phyloP scores from a whole-genome alignment of 441 rosid species.

The Erysimum cheiri region DNA sequence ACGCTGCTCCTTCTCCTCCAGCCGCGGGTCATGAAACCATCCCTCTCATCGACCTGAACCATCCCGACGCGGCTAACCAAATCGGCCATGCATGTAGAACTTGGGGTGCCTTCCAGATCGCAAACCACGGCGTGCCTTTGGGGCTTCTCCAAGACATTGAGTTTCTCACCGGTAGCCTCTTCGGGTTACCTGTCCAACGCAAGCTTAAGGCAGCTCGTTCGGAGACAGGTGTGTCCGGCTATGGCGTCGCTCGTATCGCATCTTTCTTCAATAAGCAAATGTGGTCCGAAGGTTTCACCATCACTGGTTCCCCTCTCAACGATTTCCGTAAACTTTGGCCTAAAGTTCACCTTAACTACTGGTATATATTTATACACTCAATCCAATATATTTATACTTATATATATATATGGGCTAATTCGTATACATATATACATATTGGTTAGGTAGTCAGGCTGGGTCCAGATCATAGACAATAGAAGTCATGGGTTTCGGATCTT shows the following conservation, averaged over 20 bases:
- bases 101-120: conserved; percentile 60
- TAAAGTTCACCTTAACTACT: conserved; percentile 44
- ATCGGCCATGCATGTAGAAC: conserved; percentile 78
- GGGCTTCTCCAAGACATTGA: conserved; percentile 48
- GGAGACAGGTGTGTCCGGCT: conserved; percentile 50
- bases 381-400: background rate
- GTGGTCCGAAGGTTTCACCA: conserved; percentile 66
- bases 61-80: conserved; percentile 57
- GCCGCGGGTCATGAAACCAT: conserved; percentile 49
- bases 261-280: conserved; percentile 55
- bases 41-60: conserved; percentile 73
- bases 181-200: conserved; percentile 47
- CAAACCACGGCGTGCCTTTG: conserved; percentile 52
- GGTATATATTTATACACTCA: conserved; percentile 43
- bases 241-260: conserved; percentile 56
- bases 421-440: background rate
- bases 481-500: no score
- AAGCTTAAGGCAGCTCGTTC: conserved; percentile 50
- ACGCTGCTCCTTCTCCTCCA: conserved; percentile 30
- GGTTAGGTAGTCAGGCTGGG: background rate
- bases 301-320: conserved; percentile 54
- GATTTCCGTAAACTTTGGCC: conserved; percentile 64
- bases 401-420: background rate
- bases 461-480: background rate
- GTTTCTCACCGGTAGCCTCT: conserved; percentile 46